These are phyloP conservation scores for Rusavskia elegans DNA, from an alignment of 495 filamentous ascomycete species.

Conservation along the genomic window DNA sequence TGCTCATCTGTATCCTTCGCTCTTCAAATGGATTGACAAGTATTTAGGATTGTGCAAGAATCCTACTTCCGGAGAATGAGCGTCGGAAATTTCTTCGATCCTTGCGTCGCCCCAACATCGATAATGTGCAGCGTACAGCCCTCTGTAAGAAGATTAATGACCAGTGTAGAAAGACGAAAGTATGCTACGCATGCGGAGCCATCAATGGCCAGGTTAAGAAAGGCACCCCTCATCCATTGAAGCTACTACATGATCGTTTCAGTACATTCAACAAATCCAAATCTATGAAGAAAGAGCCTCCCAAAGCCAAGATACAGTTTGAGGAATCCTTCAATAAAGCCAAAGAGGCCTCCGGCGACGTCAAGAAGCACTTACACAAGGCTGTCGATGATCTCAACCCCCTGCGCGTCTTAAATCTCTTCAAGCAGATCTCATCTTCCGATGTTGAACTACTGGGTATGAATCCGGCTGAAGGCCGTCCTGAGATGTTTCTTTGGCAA, in stretches of 20 bases:
- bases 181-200: conserved; percentile 57
- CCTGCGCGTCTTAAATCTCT: conserved; percentile 72
- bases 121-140: conserved; percentile 62
- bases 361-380: conserved; percentile 82
- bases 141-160: conserved; percentile 79
- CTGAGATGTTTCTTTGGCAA: conserved; percentile 97
- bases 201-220: conserved; percentile 86
- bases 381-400: conserved; percentile 92
- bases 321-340: conserved; percentile 70
- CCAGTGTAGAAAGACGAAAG: conserved; percentile 69
- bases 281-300: conserved; percentile 65
- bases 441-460: conserved; percentile 89
- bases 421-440: conserved; percentile 64
- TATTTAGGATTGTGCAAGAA: conserved; percentile 48
- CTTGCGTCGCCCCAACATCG: conserved; percentile 64
- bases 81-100: conserved; percentile 56
- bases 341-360: conserved; percentile 45
- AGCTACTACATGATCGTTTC: conserved; percentile 89
- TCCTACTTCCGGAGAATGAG: conserved; percentile 65
- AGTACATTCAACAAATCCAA: conserved; percentile 72
- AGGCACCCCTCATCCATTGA: conserved; percentile 57
- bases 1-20: neutral
- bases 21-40: conserved; percentile 5
- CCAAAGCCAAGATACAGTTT: conserved; percentile 62
- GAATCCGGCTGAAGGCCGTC: conserved; percentile 70